Base-by-base conservation (phyloP, 2,329 filamentous ascomycete genomes). In the Colletotrichum sp. region DNA sequence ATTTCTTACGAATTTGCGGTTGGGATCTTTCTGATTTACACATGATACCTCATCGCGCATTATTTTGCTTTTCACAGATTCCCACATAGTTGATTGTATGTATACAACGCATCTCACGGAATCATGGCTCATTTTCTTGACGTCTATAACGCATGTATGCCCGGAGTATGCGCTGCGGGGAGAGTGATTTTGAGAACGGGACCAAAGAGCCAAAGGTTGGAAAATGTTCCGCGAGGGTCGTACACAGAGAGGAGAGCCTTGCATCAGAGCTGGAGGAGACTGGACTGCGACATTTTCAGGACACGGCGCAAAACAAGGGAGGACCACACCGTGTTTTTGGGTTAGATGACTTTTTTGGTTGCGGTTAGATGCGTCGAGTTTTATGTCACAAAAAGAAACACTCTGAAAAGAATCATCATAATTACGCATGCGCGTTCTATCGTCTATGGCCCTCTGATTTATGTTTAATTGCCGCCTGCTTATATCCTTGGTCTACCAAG, bases 401-500 rank as follows among this genome's bases (percentile, higher is more conserved):
- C 32, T 16, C 32, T 21, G 9, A 32, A 28, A 21, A 64, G 8
- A 34, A 3, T 36, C 36, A 34, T n/a, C 12, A 15, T 21, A 36
- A 34, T 36, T 36, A 28, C 12, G 24, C 55, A 36, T 52, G 44
- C 10, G 44, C 44, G n/a, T 21, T 52, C n/a, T 52, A 52, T 21
- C n/a, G n/a, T 21, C n/a, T 21, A 52, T 21, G 32, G 26, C 24
- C 26, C 12, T 30, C n/a, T 60, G 26, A 60, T 60, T 32, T 32
- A 60, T 21, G 26, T n/a, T 60, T 32, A 30, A 32, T 32, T n/a
- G 26, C 24, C 16, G 21, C 24, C n/a, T n/a, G 6, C 9, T 64
- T 64, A 55, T 63, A 32, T 75, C 59, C 70, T 78, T 49, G 28
- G 44, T 39, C 44, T 63, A 6, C 85, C 86, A 79, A 91, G 83